Percentiles rank a stretch among this genome's conserved stretches.
These are phyloP conservation scores for Neocatenulostroma microsporum DNA, from an alignment of 2,329 filamentous ascomycete species.

Conservation along the genomic window DNA sequence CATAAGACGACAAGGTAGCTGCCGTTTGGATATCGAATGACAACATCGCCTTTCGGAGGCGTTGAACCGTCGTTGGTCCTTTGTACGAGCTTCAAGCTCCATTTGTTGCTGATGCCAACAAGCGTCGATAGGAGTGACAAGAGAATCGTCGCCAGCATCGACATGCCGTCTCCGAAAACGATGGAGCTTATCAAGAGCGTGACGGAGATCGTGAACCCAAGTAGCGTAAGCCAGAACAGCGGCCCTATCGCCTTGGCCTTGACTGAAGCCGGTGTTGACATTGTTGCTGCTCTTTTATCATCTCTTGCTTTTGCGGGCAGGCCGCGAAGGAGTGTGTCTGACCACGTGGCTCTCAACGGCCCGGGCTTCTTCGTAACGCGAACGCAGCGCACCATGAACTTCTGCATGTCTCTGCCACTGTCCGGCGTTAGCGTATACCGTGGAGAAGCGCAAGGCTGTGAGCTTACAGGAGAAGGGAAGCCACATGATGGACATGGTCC, in stretches of 20 bases:
- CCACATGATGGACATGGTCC: conserved; percentile 42
- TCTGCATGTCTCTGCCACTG: conserved; percentile 12
- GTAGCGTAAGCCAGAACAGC: conserved; percentile 37
- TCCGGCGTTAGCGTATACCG: background rate
- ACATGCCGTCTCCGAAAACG: conserved; percentile 43
- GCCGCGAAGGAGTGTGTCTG: conserved; percentile 33
- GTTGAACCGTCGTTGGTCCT: conserved; percentile 27
- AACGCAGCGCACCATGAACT: conserved; percentile 24
- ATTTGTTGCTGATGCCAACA: conserved; percentile 44
- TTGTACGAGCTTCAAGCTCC: conserved; percentile 37
- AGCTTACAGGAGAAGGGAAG: conserved; percentile 39
- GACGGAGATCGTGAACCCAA: conserved; percentile 39
- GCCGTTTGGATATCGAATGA: conserved; percentile 46
- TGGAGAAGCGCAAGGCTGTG: background rate
- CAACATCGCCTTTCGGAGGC: conserved; percentile 34
- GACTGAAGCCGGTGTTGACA: background rate
- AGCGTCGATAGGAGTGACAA: conserved; percentile 44
- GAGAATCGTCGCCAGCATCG: conserved; percentile 40
- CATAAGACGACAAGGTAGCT: conserved; percentile 45
- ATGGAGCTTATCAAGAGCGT: conserved; percentile 40
- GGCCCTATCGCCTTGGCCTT: conserved; percentile 38
- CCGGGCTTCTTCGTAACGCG: conserved; percentile 14
- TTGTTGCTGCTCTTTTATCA: conserved; percentile 1
- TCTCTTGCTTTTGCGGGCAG: conserved; percentile 26
- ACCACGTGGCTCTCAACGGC: conserved; percentile 1